A percentile compares a stretch with the other conserved stretches of the same genome.
phyloP scores from a whole-genome alignment of 2,329 filamentous ascomycete species.

The Scedosporium aurantiacum region DNA sequence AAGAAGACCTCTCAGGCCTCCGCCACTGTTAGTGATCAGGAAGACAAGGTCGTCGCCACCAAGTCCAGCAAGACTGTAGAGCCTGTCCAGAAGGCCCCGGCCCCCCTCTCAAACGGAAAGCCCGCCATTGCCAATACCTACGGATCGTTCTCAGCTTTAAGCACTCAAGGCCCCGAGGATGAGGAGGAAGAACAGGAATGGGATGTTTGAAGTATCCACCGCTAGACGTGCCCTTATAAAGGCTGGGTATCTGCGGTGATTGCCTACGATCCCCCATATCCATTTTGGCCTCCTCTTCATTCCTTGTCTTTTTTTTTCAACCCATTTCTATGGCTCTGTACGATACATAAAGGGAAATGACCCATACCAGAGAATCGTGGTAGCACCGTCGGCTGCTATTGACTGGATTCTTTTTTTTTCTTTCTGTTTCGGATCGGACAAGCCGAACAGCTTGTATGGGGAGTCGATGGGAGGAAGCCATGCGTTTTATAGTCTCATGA shows the following conservation, averaged over 20 bases:
- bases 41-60: neutral
- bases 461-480: neutral
- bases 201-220: slow-evolving; percentile 33
- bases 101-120: slow-evolving; percentile 19
- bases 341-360: slow-evolving; percentile 2
- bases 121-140: slow-evolving; percentile 20
- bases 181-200: slow-evolving; percentile 35
- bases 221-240: neutral
- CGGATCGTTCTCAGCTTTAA: slow-evolving; percentile 39
- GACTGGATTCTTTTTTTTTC: slow-evolving; percentile 7
- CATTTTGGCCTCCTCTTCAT: slow-evolving; percentile 1
- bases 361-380: slow-evolving; percentile 13
- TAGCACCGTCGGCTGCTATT: slow-evolving; percentile 14
- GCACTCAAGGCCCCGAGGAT: slow-evolving; percentile 29
- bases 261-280: neutral
- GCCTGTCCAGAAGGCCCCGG: slow-evolving; percentile 11
- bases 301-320: slow-evolving; percentile 10
- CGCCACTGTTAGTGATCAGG: slow-evolving; percentile 10
- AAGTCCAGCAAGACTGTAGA: slow-evolving; percentile 13
- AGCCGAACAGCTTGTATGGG: neutral
- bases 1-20: slow-evolving; percentile 29
- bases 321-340: slow-evolving; percentile 3
- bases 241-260: neutral
- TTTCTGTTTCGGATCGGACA: neutral
- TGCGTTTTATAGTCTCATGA: neutral